phyloP scores from a whole-genome alignment of 2,329 filamentous ascomycete species.

The Botrytis aclada region DNA sequence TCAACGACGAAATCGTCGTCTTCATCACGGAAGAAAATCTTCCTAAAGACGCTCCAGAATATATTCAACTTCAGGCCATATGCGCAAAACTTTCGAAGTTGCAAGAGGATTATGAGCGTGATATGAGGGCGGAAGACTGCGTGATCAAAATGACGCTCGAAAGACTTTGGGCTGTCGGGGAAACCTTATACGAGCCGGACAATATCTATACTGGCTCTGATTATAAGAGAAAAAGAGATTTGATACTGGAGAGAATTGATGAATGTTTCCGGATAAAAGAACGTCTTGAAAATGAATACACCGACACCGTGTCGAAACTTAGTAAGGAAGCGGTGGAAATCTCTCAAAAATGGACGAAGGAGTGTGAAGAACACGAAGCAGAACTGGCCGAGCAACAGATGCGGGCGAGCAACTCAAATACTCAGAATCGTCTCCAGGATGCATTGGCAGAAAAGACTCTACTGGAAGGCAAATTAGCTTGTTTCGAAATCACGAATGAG shows the following conservation, averaged over 20 bases:
- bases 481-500: neutral
- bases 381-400: neutral
- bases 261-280: neutral
- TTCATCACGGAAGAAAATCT: neutral
- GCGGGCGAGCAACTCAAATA: too few relatives aligned
- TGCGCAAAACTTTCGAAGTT: neutral
- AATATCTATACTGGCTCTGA: neutral
- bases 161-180: neutral
- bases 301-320: neutral
- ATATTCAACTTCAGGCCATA: neutral
- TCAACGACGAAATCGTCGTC: neutral
- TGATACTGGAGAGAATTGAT: neutral
- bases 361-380: fast-evolving
- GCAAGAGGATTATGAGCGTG: neutral
- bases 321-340: neutral
- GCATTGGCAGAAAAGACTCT: neutral
- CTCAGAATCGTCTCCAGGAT: neutral
- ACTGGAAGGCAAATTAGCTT: neutral
- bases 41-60: neutral
- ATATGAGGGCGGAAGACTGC: neutral
- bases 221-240: neutral
- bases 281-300: neutral
- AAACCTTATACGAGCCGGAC: neutral
- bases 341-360: neutral
- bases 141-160: neutral